Evolutionary conservation across 2,329 filamentous ascomycete species (phyloP).

Genomic region (Trichoderma simmonsii): DNA sequence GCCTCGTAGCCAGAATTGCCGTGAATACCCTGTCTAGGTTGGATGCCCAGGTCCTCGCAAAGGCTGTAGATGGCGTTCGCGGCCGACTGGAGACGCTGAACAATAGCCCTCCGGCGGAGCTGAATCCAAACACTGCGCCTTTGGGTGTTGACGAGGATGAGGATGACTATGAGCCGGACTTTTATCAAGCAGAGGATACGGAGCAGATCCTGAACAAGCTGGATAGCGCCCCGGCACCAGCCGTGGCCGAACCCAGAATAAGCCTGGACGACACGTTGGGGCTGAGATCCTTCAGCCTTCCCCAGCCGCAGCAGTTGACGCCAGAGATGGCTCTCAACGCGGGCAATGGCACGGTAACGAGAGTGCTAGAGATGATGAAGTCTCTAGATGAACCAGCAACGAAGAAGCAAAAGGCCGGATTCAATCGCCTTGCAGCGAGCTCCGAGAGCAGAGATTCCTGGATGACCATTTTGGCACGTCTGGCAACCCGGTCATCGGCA

Average conservation of each 20-base stretch:
- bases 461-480: constrained; percentile 80
- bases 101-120: constrained; percentile 41
- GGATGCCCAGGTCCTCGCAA: constrained; percentile 64
- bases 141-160: constrained; percentile 76
- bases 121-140: constrained; percentile 58
- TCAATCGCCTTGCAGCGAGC: constrained; percentile 80
- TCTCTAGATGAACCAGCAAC: constrained; percentile 64
- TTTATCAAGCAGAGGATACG: constrained; percentile 70
- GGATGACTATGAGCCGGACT: constrained; percentile 84
- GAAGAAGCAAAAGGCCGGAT: constrained; percentile 66
- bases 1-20: constrained; percentile 77
- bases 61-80: constrained; percentile 66
- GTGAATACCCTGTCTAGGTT: constrained; percentile 72
- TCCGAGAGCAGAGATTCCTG: constrained; percentile 84
- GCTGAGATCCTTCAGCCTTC: constrained; percentile 77
- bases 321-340: constrained; percentile 69
- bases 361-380: constrained; percentile 76
- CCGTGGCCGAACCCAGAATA: constrained; percentile 23
- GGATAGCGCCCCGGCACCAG: constrained; percentile 62
- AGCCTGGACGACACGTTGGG: constrained; percentile 46
- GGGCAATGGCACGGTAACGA: constrained; percentile 68
- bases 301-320: constrained; percentile 70
- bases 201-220: constrained; percentile 77
- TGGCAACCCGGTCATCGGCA: constrained; percentile 75
- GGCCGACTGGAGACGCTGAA: constrained; percentile 47